Evolutionary conservation across 2,329 filamentous ascomycete species (phyloP), one percentile per base, ranked within the genome.

Genomic region (Dryadomyces quercus-mongolicae): DNA sequence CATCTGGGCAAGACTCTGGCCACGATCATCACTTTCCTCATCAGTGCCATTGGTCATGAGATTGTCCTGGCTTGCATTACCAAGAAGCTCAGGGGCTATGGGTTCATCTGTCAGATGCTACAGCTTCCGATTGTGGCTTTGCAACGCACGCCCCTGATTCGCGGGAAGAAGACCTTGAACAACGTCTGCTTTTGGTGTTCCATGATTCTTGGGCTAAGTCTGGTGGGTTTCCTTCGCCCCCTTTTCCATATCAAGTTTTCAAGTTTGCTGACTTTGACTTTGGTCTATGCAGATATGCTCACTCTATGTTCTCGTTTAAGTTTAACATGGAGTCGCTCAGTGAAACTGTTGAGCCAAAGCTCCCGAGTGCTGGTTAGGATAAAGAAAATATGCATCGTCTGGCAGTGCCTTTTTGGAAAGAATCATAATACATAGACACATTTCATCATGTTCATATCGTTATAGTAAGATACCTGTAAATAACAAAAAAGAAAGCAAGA

Each of bases 1-100:
- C 82, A 85, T 61, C 84, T 94, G 62, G 91, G 88, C 20, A 82
- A 84, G 55, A 76, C 79, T 16, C 75, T 85, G 55, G 91, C 93
- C 25, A 97, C 91, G 25, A 71, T 90, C 57, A 87, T 95, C 61
- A 97, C 93, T 0, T 97, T 98, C 65, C 71, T 97, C 55, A 86
- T 97, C 63, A 91, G 85, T 56, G 88, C 93, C 40, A 66, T 95
- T 21, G 90, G 89, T 16, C 93, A 97, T 66, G 93, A 98, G 69
- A 78, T 98, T 55, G 88, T 98, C 63, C 95, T 98, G 87, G 90
- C 87, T 8, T 97, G 92, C 68, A 97, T 98, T 66, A 96, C 91
- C 25, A 92, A 96, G 75, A 97, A 98, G 73, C 75, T 97, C 48
- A 76, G 93, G 42, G 93, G 93, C 13, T 98, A 97, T 65, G 93